Evolutionary conservation across 495 filamentous ascomycete genomes (phyloP).

Genomic region (Terfezia claveryi): DNA sequence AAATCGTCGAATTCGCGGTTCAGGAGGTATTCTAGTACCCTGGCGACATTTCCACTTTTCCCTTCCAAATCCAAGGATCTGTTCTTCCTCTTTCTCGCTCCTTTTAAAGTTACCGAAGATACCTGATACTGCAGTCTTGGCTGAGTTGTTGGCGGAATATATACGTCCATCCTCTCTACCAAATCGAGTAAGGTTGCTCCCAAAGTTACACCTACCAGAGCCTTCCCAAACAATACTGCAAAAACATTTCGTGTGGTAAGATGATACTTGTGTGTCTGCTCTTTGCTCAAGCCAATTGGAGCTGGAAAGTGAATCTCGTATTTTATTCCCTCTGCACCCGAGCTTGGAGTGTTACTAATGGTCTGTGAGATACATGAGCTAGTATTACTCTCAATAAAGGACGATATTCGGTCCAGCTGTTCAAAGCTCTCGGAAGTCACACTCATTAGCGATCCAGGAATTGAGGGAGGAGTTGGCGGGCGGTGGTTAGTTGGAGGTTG

Average conservation of each 20-base stretch:
- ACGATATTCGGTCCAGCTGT: conserved; percentile 18
- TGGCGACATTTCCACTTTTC: conserved; percentile 12
- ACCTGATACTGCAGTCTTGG: neutral
- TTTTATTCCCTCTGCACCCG: conserved; percentile 29
- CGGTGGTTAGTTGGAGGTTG: conserved; percentile 20
- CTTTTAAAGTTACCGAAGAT: neutral
- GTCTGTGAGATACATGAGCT: conserved; percentile 24
- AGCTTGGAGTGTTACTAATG: conserved; percentile 22
- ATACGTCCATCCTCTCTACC: conserved; percentile 30
- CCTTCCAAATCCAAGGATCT: neutral
- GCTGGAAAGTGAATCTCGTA: conserved; percentile 37
- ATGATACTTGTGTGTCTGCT: conserved; percentile 29
- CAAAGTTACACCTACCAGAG: conserved; percentile 37
- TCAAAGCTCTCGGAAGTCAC: conserved; percentile 22
- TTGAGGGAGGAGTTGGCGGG: conserved; percentile 12
- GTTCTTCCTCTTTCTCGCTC: neutral
- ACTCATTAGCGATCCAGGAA: conserved; percentile 22
- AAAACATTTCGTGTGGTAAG: conserved; percentile 43
- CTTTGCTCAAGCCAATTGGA: conserved; percentile 24
- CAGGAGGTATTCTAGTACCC: conserved; percentile 35
- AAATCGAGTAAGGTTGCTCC: conserved; percentile 36
- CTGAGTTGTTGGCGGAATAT: conserved; percentile 24
- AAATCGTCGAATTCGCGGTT: conserved; percentile 42
- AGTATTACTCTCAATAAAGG: conserved; percentile 11
- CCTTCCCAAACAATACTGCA: conserved; percentile 32